A percentile compares a stretch with the other conserved stretches of the same genome.
phyloP scores from a whole-genome alignment of 169 alveolate species.

The Plasmodium inui region DNA sequence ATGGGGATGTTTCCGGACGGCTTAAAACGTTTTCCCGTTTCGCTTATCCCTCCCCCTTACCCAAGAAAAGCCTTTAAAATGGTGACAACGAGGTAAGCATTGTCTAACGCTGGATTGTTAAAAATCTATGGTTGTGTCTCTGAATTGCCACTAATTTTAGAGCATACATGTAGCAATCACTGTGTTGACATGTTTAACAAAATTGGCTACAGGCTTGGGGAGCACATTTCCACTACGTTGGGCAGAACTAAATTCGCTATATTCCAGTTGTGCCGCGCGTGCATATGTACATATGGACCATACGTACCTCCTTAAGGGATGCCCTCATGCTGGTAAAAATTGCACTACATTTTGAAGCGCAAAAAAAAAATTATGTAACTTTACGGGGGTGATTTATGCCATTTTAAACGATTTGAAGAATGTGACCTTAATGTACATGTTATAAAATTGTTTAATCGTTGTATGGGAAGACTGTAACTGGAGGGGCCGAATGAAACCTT shows the following conservation, averaged over 20 bases:
- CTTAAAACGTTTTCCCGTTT: constrained; percentile 4
- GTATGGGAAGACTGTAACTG: not conserved
- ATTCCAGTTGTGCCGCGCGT: not conserved
- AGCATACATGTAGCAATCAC: not conserved
- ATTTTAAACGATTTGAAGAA: not conserved
- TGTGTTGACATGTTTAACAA: not conserved
- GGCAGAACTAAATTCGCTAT: not conserved
- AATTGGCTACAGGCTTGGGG: not conserved
- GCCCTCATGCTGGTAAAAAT: not conserved
- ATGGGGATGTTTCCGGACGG: not conserved
- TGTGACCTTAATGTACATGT: not conserved
- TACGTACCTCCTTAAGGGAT: not conserved
- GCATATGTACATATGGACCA: not conserved
- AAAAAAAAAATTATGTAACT: not conserved
- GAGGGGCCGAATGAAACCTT: not conserved
- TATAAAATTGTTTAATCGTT: not conserved
- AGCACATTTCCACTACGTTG: not conserved
- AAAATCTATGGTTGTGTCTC: not conserved
- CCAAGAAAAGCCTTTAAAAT: not conserved
- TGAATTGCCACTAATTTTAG: not conserved
- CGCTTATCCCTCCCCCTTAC: not conserved
- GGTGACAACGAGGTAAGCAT: not conserved
- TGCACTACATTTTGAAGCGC: not conserved
- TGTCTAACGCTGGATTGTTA: not conserved
- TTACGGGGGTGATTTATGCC: not conserved